phyloP scores from a whole-genome alignment of 169 alveolate species.

The Plasmodium vivax region DNA sequence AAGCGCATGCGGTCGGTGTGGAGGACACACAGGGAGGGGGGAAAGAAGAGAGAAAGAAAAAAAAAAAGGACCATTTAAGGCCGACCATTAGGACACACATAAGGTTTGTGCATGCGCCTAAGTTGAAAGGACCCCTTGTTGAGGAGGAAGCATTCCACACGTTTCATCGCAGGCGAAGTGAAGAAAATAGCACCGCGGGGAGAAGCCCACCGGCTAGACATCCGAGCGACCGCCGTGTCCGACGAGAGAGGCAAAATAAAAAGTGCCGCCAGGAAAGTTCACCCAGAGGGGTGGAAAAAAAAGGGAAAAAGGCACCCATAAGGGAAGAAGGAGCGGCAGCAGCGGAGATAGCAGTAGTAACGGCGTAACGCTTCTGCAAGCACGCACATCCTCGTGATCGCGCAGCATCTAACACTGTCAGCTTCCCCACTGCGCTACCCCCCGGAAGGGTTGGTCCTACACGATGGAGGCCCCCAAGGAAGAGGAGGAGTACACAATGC shows the following conservation, averaged over 20 bases:
- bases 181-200: background rate
- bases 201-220: background rate
- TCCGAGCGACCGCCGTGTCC: background rate
- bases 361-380: background rate
- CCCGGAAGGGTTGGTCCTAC: background rate
- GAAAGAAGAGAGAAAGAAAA: background rate
- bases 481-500: conserved; percentile 9
- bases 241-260: background rate
- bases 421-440: background rate
- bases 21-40: background rate
- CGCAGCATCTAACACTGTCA: background rate
- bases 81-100: background rate
- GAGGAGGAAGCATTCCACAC: background rate
- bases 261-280: background rate
- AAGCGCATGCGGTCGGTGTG: background rate
- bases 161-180: background rate
- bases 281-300: background rate
- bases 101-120: no score
- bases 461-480: conserved; percentile 4
- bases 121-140: background rate
- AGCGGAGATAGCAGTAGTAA: background rate
- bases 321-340: background rate
- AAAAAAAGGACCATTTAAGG: background rate
- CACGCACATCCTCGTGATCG: background rate
- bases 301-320: background rate